phyloP scores from a whole-genome alignment of 2,329 filamentous ascomycete species.

The Pyricularia grisea region DNA sequence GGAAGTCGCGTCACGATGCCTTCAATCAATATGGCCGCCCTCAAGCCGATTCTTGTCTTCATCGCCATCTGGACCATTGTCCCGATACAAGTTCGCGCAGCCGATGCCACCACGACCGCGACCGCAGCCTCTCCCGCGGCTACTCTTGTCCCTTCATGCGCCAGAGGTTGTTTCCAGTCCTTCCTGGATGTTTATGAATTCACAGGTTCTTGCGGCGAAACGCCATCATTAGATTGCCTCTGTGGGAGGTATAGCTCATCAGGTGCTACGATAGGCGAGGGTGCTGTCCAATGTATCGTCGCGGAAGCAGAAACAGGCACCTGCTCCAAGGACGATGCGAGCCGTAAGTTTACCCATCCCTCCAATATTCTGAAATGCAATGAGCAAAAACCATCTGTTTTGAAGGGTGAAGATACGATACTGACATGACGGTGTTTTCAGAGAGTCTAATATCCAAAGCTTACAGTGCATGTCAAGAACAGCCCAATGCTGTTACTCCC shows the following conservation, averaged over 20 bases:
- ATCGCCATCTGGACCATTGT: constrained; percentile 20
- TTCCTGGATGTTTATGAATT: constrained; percentile 55
- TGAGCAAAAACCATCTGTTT: background rate
- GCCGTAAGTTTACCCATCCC: constrained; percentile 20
- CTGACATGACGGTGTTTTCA: background rate
- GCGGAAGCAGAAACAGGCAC: constrained; percentile 37
- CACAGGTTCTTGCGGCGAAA: constrained; percentile 33
- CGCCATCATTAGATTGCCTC: constrained; percentile 50
- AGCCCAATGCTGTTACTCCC: constrained; percentile 39
- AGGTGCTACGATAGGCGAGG: constrained; percentile 65
- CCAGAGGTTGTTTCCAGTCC: constrained; percentile 48
- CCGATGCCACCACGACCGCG: constrained; percentile 9
- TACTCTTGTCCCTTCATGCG: constrained; percentile 45
- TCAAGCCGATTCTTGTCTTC: constrained; percentile 20
- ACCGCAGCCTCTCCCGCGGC: constrained; percentile 16
- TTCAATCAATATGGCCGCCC: constrained; percentile 30
- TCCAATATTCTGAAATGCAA: background rate
- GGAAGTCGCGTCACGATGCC: constrained; percentile 22
- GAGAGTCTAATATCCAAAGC: constrained; percentile 30
- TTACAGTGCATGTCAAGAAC: constrained; percentile 48
- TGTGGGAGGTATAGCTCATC: constrained; percentile 49
- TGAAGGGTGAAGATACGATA: background rate
- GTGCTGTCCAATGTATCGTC: constrained; percentile 56
- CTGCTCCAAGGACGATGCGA: constrained; percentile 38
- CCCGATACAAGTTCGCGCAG: constrained; percentile 9